Percentiles rank a stretch among this genome's conserved stretches.
Conservation (phyloP, 257 asterid genomes). For the Petunia axillaris region DNA sequence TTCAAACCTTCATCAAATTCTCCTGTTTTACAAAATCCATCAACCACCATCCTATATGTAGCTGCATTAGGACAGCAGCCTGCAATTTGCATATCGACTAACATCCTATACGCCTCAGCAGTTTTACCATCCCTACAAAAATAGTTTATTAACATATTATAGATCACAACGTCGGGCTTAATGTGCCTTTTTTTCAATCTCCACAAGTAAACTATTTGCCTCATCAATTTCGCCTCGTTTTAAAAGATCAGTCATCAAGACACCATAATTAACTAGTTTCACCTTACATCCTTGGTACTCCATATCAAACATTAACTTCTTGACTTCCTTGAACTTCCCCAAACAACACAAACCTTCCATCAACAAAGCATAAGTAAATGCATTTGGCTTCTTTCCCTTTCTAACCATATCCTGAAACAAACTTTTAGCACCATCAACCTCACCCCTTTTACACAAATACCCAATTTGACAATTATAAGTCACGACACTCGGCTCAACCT, state of each 20-base stretch:
- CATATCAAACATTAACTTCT: constrained; percentile 91
- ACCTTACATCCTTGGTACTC: constrained; percentile 84
- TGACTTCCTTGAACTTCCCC: constrained; percentile 67
- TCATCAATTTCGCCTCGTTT: constrained; percentile 63
- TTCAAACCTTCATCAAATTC: constrained; percentile 63
- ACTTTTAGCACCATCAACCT: constrained; percentile 52
- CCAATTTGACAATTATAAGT: constrained; percentile 79
- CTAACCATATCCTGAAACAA: constrained; percentile 74
- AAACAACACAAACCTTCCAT: constrained; percentile 76
- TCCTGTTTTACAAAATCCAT: constrained; percentile 62
- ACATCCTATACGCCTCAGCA: constrained; percentile 66
- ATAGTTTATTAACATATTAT: constrained; percentile 59
- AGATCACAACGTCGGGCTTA: constrained; percentile 75
- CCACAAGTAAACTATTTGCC: constrained; percentile 65
- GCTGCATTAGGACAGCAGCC: constrained; percentile 78
- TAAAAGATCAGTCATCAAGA: constrained; percentile 71
- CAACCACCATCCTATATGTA: constrained; percentile 80
- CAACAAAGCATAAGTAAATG: constrained; percentile 67
- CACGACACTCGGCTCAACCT: constrained; percentile 66
- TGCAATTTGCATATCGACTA: constrained; percentile 72
- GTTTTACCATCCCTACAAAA: constrained; percentile 54
- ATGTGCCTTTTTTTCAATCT: constrained; percentile 81
- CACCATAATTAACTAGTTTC: constrained; percentile 66
- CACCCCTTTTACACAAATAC: constrained; percentile 68
- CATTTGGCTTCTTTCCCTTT: constrained; percentile 61